A percentile compares a stretch with the other conserved stretches of the same genome.
Evolutionary conservation across 345 rosid species (phyloP).

Genomic region (Lepidium sativum): DNA sequence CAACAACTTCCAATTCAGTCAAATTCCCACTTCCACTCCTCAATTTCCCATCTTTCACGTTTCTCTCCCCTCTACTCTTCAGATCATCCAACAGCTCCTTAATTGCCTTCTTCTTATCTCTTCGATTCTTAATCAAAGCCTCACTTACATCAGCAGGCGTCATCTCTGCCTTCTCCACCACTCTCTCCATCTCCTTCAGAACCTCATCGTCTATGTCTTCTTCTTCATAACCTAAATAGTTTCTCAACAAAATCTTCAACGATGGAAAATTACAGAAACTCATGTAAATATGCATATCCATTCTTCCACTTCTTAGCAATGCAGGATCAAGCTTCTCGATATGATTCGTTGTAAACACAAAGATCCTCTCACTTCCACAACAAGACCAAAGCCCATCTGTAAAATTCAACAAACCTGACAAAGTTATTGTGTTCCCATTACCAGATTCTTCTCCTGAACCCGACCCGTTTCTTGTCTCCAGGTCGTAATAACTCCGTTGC

Average conservation of each 20-base stretch:
- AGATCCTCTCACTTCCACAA: slow-evolving; percentile 93
- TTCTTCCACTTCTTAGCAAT: slow-evolving; percentile 81
- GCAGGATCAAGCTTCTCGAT: slow-evolving; percentile 88
- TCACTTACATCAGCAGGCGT: slow-evolving; percentile 96
- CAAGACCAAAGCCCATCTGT: slow-evolving; percentile 98
- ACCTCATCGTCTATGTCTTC: slow-evolving; percentile 24
- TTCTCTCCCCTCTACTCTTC: slow-evolving; percentile 41
- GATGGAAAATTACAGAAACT: slow-evolving; percentile 63
- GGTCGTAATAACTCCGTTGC: slow-evolving; percentile 31
- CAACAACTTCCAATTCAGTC: slow-evolving; percentile 35
- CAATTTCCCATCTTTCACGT: slow-evolving; percentile 26
- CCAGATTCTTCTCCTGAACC: slow-evolving; percentile 31
- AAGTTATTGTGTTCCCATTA: slow-evolving; percentile 53
- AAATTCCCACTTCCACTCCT: slow-evolving; percentile 24
- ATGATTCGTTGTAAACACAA: slow-evolving; percentile 91
- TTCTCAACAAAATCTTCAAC: slow-evolving; percentile 58
- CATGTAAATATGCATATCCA: slow-evolving; percentile 97
- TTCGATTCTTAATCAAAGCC: slow-evolving; percentile 61
- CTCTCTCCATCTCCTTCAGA: slow-evolving; percentile 38
- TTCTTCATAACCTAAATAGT: slow-evolving; percentile 48
- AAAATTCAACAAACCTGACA: slow-evolving; percentile 88
- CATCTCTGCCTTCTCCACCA: slow-evolving; percentile 60
- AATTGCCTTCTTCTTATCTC: slow-evolving; percentile 46
- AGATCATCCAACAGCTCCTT: slow-evolving; percentile 45
- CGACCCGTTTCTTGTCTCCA: slow-evolving; percentile 38